Evolutionary conservation across 2,329 filamentous ascomycete species (phyloP), one percentile per base, ranked within the genome.

Genomic region (Didymella keratinophila): DNA sequence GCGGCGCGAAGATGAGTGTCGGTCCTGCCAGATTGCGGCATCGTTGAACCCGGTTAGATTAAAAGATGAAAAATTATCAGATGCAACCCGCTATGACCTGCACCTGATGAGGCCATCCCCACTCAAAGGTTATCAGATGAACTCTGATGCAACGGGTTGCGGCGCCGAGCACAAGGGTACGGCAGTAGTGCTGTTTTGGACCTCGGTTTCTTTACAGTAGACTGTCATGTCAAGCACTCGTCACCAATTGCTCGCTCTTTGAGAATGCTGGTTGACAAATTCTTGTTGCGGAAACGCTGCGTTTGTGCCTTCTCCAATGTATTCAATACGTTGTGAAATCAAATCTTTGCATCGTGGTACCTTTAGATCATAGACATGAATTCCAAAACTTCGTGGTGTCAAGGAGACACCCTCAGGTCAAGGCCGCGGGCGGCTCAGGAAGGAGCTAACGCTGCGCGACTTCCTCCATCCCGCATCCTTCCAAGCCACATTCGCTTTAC

Each of bases 61-160:
- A 44, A 39, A 27, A 43, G 28, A 2, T 37, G 18, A 56, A 58
- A 57, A 52, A 52, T 60, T 56, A 65, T 63, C 61, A 60, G 57
- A 68, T 61, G 53, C 43, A 54, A 32, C 45, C 9, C 59, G 52
- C 59, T 46, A 28, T 27, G 50, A 44, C 46, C 45, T 44, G 18
- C 20, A 50, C 32, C 39, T 51, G 43, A 45, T 53, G 50, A 53
- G 21, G 44, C 20, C 21, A 12, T 58, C 36, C 36, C 41, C 49
- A 28, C 46, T 42, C 27, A 53, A 39, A 50, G 23, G n/a, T 41
- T 52, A 65, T 68, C 58, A 61, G 62, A 61, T 64, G 37, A 64
- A 64, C 39, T 43, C 57, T 49, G 55, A 36, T 37, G 58, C 50
- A 49, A 57, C 47, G 45, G 54, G 23, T 53, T 50, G 41, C n/a